A percentile compares a stretch with the other conserved stretches of the same genome.
These are phyloP conservation scores for Arbutus unedo DNA, from an alignment of 148 eudicot genomes.

Conservation along the genomic window DNA sequence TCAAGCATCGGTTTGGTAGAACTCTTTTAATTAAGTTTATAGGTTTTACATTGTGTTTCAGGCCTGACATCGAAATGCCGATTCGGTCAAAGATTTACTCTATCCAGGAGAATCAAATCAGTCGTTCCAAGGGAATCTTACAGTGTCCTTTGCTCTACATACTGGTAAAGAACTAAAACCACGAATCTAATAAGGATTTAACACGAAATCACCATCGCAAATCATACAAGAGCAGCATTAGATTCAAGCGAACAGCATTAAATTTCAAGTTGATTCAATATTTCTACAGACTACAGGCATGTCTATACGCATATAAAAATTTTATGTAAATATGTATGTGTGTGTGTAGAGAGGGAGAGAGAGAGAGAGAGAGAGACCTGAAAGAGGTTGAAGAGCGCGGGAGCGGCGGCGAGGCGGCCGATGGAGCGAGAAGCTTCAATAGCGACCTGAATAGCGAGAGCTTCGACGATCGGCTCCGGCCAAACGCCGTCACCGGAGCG, in stretches of 20 bases:
- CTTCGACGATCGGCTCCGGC: conserved; percentile 90
- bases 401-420: conserved; percentile 69
- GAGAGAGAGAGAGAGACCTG: conserved; percentile 42
- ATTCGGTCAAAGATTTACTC: conserved; percentile 37
- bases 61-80: conserved; percentile 14
- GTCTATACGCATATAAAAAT: not conserved
- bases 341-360: not conserved
- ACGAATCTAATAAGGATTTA: not conserved
- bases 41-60: conserved; percentile 1
- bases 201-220: not conserved
- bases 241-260: not conserved
- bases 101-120: not conserved
- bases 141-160: too few relatives aligned
- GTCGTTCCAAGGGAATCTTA: not conserved
- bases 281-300: not conserved
- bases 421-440: conserved; percentile 40
- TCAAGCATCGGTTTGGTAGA: not conserved
- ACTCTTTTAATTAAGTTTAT: not conserved
- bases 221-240: too few relatives aligned
- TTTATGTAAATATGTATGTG: not conserved
- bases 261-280: not conserved
- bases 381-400: conserved; percentile 57
- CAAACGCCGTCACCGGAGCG: conserved; percentile 48
- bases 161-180: not conserved
- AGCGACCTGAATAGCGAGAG: conserved; percentile 63